These are phyloP conservation scores for Whalleya microplaca DNA, from an alignment of 2,329 filamentous ascomycete species.

Conservation along the genomic window DNA sequence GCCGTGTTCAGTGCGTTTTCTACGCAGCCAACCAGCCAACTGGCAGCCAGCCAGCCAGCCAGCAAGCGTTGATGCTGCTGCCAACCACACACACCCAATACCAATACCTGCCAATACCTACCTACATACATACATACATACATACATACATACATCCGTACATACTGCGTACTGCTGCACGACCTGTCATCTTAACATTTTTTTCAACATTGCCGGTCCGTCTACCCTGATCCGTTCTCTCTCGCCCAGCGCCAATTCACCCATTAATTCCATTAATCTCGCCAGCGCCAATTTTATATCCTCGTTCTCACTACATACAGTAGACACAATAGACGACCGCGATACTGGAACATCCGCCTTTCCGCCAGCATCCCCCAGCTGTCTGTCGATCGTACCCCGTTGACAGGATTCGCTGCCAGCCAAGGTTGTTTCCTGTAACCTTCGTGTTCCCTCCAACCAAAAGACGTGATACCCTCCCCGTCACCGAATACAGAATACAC, in stretches of 20 bases:
- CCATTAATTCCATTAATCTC: slow-evolving; percentile 15
- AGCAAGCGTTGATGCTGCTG: slow-evolving; percentile 9
- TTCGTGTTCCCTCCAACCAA: slow-evolving; percentile 6
- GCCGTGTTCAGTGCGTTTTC: slow-evolving; percentile 4
- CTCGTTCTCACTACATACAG: slow-evolving; percentile 10
- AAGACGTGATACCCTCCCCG: slow-evolving; percentile 5
- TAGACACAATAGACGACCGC: slow-evolving; percentile 13
- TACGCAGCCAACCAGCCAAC: slow-evolving; percentile 5
- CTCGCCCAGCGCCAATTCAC: slow-evolving; percentile 22
- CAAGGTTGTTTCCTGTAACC: slow-evolving; percentile 11
- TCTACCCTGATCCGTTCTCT: slow-evolving; percentile 22
- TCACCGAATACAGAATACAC: too few relatives aligned
- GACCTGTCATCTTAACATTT: slow-evolving; percentile 19
- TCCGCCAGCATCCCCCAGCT: slow-evolving; percentile 8
- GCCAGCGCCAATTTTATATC: slow-evolving; percentile 13
- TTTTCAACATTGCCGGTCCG: slow-evolving; percentile 25
- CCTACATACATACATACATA: too few relatives aligned
- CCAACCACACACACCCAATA: slow-evolving; percentile 16
- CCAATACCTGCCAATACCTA: too few relatives aligned
- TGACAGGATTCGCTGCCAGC: slow-evolving; percentile 15
- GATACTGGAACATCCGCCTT: slow-evolving; percentile 11
- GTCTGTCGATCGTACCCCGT: slow-evolving; percentile 10
- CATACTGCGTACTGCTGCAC: slow-evolving; percentile 9
- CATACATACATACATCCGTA: too few relatives aligned
- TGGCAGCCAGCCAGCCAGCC: background rate